A percentile compares a stretch with the other conserved stretches of the same genome.
phyloP scores from a whole-genome alignment of 139 green algal species.

The Chlorella sp. region DNA sequence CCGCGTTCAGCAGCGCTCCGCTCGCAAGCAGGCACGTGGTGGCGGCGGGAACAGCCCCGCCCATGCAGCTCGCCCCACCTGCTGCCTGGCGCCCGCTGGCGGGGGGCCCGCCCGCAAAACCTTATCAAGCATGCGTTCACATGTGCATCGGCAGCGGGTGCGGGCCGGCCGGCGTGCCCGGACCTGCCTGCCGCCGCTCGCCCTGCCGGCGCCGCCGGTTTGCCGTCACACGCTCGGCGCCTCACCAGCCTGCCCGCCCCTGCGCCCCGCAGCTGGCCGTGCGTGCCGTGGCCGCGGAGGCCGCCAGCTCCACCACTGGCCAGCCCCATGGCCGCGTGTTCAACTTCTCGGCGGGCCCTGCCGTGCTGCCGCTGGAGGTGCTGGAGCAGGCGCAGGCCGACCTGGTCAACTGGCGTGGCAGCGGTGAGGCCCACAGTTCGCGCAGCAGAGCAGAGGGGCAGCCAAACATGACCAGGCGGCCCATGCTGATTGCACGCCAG shows the following conservation, averaged over 20 bases:
- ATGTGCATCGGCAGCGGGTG: background rate
- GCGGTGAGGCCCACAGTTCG: background rate
- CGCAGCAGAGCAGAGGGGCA: background rate
- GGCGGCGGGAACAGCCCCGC: too few relatives aligned
- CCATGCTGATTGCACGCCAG: too few relatives aligned
- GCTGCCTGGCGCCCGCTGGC: too few relatives aligned
- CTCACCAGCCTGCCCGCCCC: background rate
- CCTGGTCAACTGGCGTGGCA: constrained; percentile 92
- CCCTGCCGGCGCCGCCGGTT: background rate
- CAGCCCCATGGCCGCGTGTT: constrained; percentile 68
- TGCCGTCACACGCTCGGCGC: background rate
- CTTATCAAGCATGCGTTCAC: too few relatives aligned
- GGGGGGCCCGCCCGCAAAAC: too few relatives aligned
- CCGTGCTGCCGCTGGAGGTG: constrained; percentile 90
- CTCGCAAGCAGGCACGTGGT: too few relatives aligned
- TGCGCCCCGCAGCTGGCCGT: constrained; percentile 27
- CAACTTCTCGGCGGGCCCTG: constrained; percentile 94
- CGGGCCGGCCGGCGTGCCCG: background rate
- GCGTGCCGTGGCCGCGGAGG: background rate
- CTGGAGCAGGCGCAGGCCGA: constrained; percentile 92
- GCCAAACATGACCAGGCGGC: too few relatives aligned
- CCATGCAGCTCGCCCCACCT: too few relatives aligned
- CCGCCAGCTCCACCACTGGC: background rate
- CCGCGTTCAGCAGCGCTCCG: too few relatives aligned
- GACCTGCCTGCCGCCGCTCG: background rate